Conservation (phyloP, 2,329 filamentous ascomycete genomes). For the Hortaea sp. region DNA sequence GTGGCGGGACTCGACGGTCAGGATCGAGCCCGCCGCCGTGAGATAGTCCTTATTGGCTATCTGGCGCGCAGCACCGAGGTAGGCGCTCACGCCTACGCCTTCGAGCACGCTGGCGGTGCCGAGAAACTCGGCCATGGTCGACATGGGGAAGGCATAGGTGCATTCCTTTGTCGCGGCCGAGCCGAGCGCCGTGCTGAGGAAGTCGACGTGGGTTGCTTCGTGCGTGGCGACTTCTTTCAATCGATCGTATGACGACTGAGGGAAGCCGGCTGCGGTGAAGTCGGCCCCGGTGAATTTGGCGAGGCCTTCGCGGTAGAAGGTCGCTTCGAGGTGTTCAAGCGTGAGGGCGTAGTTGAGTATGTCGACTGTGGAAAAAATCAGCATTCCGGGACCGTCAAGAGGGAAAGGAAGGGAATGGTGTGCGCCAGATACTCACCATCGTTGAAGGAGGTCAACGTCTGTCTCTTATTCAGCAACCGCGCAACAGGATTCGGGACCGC, state of each 20-base stretch:
- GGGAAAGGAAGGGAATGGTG: too few relatives aligned
- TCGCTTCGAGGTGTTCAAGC: slow-evolving; percentile 43
- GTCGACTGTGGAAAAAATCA: slow-evolving; percentile 5
- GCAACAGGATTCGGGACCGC: too few relatives aligned
- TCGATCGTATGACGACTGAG: slow-evolving; percentile 46
- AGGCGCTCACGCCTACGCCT: slow-evolving; percentile 49
- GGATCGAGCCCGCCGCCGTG: slow-evolving; percentile 51
- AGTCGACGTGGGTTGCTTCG: slow-evolving; percentile 48
- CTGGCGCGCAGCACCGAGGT: slow-evolving; percentile 51
- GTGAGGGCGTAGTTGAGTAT: slow-evolving; percentile 37
- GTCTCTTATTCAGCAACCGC: too few relatives aligned
- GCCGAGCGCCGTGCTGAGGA: slow-evolving; percentile 39
- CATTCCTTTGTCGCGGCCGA: slow-evolving; percentile 43
- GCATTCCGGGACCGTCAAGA: not conserved
- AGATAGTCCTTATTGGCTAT: slow-evolving; percentile 50
- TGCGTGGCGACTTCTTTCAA: slow-evolving; percentile 47
- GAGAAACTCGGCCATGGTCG: slow-evolving; percentile 36
- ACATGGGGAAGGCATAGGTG: slow-evolving; percentile 43
- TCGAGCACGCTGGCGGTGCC: slow-evolving; percentile 45
- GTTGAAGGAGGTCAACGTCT: too few relatives aligned
- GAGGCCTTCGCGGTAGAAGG: slow-evolving; percentile 53
- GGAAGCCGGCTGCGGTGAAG: slow-evolving; percentile 43
- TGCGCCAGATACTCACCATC: too few relatives aligned
- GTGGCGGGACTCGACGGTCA: slow-evolving; percentile 57
- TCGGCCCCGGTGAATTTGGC: slow-evolving; percentile 45